Evolutionary conservation across 2,329 filamentous ascomycete genomes (phyloP).

Genomic region (Annulohypoxylon truncatum): DNA sequence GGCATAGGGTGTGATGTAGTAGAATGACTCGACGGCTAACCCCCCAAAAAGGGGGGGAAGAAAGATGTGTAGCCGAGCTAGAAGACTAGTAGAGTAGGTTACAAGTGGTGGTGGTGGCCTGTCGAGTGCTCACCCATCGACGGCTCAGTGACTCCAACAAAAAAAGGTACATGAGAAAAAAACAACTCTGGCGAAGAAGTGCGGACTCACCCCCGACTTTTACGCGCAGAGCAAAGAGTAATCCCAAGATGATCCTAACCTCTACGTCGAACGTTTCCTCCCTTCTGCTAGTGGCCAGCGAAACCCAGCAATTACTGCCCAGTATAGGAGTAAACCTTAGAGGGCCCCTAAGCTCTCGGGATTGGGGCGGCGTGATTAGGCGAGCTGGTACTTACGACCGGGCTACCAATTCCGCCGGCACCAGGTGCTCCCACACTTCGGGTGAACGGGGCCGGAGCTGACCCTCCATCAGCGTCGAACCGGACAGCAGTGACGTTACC

Average conservation of each 20-base stretch:
- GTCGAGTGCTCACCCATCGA: conserved; percentile 38
- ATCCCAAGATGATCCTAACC: conserved; percentile 6
- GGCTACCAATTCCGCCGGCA: conserved; percentile 78
- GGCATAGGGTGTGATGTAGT: neutral
- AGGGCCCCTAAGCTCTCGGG: conserved; percentile 3
- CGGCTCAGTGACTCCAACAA: neutral
- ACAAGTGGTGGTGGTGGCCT: conserved; percentile 13
- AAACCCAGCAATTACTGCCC: neutral
- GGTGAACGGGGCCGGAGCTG: conserved; percentile 54
- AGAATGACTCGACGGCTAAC: conserved; percentile 4
- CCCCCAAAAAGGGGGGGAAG: neutral
- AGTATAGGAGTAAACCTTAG: neutral
- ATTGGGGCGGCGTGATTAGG: conserved; percentile 25
- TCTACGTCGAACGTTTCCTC: conserved; percentile 8
- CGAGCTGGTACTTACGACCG: conserved; percentile 51
- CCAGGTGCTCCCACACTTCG: conserved; percentile 69
- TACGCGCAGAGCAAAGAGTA: conserved; percentile 14
- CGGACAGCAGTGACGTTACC: conserved; percentile 60
- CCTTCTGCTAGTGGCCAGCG: neutral
- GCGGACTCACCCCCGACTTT: conserved; percentile 15
- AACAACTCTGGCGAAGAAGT: conserved; percentile 3
- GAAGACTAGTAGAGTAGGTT: conserved; percentile 7
- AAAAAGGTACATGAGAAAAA: conserved; percentile 15
- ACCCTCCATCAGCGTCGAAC: conserved; percentile 66
- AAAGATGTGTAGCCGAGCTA: conserved; percentile 6